Evolutionary conservation across 805 yeast species (phyloP), one percentile per base, ranked within the genome.

Genomic region (Cyberlindnera amylophila): DNA sequence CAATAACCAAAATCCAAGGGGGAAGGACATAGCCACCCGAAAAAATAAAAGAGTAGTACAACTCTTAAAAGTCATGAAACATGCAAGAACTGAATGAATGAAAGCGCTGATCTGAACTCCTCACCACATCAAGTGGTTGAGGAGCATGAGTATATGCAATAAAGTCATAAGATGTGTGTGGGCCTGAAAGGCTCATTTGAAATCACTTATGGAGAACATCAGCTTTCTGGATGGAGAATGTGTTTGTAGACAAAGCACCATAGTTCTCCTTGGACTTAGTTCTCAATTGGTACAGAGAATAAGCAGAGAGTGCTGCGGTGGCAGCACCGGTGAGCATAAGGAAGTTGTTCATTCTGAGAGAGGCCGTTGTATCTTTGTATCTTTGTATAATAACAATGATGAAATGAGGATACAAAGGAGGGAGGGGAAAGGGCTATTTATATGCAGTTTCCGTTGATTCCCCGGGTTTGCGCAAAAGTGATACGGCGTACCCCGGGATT

Each of bases 211-310:
- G 44, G 34, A 44, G 41, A 7, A 30, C 39, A 3, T 35, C 41
- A 6, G 48, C 31, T 36, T 40, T 40, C 39, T 39, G 28, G 17
- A 27, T 34, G 15, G 39, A 17, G 38, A 37, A 44, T 15, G 32
- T 35, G 32, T 44, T 44, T 13, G 48, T 38, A 9, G 39, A 26
- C 29, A 56, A 31, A 4, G 52, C 38, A 9, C 41, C 44, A 24
- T 42, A 36, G 46, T 57, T 57, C 43, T 57, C 61, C 31, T 42
- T 48, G 11, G 58, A 49, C 41, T 54, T 57, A 2, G 46, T 33
- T 24, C 44, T 51, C 15, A 57, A 23, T 40, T 57, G 50, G 24
- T 45, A 31, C 6, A 50, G 32, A 32, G 59, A 53, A 51, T 56
- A 56, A 3, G 51, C 53, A 9, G 55, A 45, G 30, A 56, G 48